Evolutionary conservation across 805 yeast genomes (phyloP).

Genomic region (Saturnispora mendoncae): DNA sequence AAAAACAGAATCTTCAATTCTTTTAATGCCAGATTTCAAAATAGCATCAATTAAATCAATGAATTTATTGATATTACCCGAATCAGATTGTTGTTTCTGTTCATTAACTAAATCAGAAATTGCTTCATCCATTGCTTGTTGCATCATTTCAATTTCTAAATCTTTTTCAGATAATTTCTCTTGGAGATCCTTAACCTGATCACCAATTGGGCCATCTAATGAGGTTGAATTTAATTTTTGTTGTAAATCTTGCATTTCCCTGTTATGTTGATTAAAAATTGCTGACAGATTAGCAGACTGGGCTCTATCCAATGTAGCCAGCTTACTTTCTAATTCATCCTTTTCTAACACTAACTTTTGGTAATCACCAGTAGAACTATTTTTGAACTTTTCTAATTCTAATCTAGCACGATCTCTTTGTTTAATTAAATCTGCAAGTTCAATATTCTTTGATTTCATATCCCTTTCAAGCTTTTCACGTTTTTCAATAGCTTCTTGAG

Average conservation of each 20-base stretch:
- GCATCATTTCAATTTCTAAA: slow-evolving; percentile 68
- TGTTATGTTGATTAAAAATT: slow-evolving; percentile 52
- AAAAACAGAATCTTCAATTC: slow-evolving; percentile 63
- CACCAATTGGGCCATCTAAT: slow-evolving; percentile 19
- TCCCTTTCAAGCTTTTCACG: slow-evolving; percentile 78
- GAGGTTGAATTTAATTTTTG: slow-evolving; percentile 25
- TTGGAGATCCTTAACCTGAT: slow-evolving; percentile 29
- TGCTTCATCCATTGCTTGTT: slow-evolving; percentile 72
- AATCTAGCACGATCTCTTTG: slow-evolving; percentile 85
- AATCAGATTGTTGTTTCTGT: slow-evolving; percentile 31
- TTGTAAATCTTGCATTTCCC: slow-evolving; percentile 48
- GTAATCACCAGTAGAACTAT: slow-evolving; percentile 53
- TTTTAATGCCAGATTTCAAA: slow-evolving; percentile 55
- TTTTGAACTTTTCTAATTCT: slow-evolving; percentile 64
- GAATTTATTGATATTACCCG: slow-evolving; percentile 35
- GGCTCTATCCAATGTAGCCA: slow-evolving; percentile 50
- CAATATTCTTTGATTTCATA: slow-evolving; percentile 75
- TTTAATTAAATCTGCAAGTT: slow-evolving; percentile 66
- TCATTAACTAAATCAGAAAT: slow-evolving; percentile 46
- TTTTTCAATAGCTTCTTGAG: slow-evolving; percentile 82
- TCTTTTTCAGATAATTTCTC: slow-evolving; percentile 55
- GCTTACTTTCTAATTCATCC: slow-evolving; percentile 48
- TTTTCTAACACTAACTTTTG: slow-evolving; percentile 59
- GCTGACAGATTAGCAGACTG: slow-evolving; percentile 57
- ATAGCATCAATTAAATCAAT: slow-evolving; percentile 58